Conservation (phyloP, 495 filamentous ascomycete species). For the Tetracladium marchalianum region DNA sequence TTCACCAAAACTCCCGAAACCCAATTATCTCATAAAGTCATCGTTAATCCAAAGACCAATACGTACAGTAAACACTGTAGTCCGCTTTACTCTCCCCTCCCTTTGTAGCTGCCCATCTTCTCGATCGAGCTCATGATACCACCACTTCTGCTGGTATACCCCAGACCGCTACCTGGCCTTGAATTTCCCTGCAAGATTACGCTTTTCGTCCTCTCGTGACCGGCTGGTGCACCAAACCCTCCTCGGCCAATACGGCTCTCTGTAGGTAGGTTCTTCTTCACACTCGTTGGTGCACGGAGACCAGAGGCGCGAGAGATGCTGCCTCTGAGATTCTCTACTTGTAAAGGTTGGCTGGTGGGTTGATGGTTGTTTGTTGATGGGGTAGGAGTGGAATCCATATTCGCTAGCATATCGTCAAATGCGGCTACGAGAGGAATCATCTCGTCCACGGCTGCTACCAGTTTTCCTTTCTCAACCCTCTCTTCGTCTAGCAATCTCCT, state of each 20-base stretch:
- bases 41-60: too few species aligned
- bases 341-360: not conserved
- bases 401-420: slow-evolving; percentile 20
- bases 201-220: slow-evolving; percentile 33
- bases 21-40: too few species aligned
- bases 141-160: slow-evolving; percentile 25
- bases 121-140: slow-evolving; percentile 67
- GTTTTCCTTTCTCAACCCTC: slow-evolving; percentile 83
- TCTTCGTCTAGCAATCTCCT: slow-evolving; percentile 61
- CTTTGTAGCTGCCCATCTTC: slow-evolving; percentile 49
- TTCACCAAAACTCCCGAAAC: too few species aligned
- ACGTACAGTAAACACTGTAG: too few species aligned
- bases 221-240: slow-evolving; percentile 13
- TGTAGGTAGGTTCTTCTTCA: slow-evolving; percentile 8
- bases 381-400: slow-evolving; percentile 6
- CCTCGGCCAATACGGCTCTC: slow-evolving; percentile 35
- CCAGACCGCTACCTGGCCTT: slow-evolving; percentile 29
- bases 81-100: slow-evolving; percentile 10
- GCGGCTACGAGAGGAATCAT: slow-evolving; percentile 50
- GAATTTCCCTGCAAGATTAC: slow-evolving; percentile 8
- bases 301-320: slow-evolving; percentile 27
- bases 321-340: slow-evolving; percentile 15
- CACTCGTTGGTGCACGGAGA: slow-evolving; percentile 29
- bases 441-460: slow-evolving; percentile 88
- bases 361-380: not conserved